Evolutionary conservation across 2,329 filamentous ascomycete species (phyloP).

Genomic region (Trichophyton rubrum): DNA sequence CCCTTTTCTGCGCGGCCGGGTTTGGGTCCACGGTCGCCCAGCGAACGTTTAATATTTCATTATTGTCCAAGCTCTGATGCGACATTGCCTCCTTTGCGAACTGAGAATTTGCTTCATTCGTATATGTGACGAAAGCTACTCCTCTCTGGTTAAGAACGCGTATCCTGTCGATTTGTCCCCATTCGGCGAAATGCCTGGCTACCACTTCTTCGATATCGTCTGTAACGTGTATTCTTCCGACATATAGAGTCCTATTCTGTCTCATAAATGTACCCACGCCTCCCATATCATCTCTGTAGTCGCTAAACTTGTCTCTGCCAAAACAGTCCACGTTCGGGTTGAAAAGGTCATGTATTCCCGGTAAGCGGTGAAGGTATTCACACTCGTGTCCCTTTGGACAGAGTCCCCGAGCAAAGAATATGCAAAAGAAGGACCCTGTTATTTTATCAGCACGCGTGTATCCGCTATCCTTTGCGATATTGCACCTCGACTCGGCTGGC

Average conservation of each 20-base stretch:
- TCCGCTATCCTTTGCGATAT: slow-evolving; percentile 64
- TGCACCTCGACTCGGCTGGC: slow-evolving; percentile 73
- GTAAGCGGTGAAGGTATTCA: slow-evolving; percentile 83
- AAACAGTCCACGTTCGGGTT: slow-evolving; percentile 94
- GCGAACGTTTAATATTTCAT: slow-evolving; percentile 84
- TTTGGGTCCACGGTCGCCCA: slow-evolving; percentile 98
- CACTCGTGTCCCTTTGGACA: slow-evolving; percentile 85
- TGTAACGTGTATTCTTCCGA: slow-evolving; percentile 85
- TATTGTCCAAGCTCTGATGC: slow-evolving; percentile 81
- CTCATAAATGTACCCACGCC: slow-evolving; percentile 89
- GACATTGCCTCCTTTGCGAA: slow-evolving; percentile 95
- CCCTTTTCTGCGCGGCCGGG: slow-evolving; percentile 82
- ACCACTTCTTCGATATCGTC: slow-evolving; percentile 97
- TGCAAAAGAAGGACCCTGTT: slow-evolving; percentile 75
- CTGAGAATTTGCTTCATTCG: slow-evolving; percentile 76
- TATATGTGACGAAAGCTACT: slow-evolving; percentile 90
- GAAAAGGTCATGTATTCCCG: slow-evolving; percentile 75
- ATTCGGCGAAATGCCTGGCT: slow-evolving; percentile 88
- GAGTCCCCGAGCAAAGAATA: slow-evolving; percentile 73
- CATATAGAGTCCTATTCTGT: slow-evolving; percentile 86
- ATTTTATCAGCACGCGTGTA: slow-evolving; percentile 68
- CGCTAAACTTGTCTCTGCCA: slow-evolving; percentile 78
- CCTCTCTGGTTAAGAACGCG: slow-evolving; percentile 79
- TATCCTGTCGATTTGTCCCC: slow-evolving; percentile 80
- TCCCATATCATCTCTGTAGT: slow-evolving; percentile 96